Evolutionary conservation across 768 basidiomycete genomes (phyloP).

Genomic region (Hericium alpestre): DNA sequence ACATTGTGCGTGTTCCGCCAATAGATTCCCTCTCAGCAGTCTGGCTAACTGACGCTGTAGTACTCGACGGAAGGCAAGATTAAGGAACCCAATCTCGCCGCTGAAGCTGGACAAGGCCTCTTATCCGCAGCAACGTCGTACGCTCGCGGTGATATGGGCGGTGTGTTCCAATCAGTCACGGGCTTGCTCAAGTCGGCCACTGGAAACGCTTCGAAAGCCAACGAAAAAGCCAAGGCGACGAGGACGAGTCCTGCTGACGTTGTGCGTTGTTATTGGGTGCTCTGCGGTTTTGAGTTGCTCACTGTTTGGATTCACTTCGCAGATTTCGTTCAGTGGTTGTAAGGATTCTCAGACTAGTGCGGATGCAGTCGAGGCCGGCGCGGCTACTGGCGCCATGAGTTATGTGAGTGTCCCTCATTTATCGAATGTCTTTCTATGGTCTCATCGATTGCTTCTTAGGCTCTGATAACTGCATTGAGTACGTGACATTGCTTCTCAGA

Average conservation of each 20-base stretch:
- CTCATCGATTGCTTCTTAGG: constrained; percentile 20
- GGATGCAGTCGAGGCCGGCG: constrained; percentile 62
- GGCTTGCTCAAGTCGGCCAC: constrained; percentile 68
- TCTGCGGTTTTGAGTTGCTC: not conserved
- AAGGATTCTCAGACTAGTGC: constrained; percentile 81
- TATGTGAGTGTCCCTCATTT: constrained; percentile 35
- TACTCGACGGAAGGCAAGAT: constrained; percentile 94
- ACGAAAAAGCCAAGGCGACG: constrained; percentile 35
- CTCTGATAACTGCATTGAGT: constrained; percentile 56
- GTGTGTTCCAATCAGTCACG: constrained; percentile 64
- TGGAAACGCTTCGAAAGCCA: constrained; percentile 54
- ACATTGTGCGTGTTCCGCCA: constrained; percentile 15
- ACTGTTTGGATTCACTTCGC: not conserved
- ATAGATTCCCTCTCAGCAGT: not conserved
- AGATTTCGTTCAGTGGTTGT: constrained; percentile 83
- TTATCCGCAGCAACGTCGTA: constrained; percentile 72
- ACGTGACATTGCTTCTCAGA: constrained; percentile 13
- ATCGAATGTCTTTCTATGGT: not conserved
- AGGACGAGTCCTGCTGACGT: constrained; percentile 86
- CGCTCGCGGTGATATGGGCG: constrained; percentile 68
- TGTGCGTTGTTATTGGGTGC: constrained; percentile 34
- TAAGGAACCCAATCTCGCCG: constrained; percentile 85
- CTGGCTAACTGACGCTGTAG: constrained; percentile 21
- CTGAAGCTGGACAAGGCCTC: constrained; percentile 81
- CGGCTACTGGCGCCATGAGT: constrained; percentile 75